Evolutionary conservation across 1,139 yeast genomes (phyloP).

Genomic region (Petasospora rhodanensis): DNA sequence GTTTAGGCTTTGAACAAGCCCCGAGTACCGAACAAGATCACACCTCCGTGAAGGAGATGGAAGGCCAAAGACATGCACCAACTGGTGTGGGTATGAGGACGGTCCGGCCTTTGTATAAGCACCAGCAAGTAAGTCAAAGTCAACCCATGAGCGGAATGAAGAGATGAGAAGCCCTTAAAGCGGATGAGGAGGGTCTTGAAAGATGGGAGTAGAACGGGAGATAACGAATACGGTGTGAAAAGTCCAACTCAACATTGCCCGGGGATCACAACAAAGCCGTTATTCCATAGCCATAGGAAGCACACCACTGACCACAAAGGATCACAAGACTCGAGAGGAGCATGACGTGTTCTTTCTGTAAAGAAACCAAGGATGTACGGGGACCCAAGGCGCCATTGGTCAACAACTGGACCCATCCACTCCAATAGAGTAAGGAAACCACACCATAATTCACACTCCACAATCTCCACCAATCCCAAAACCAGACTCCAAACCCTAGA

Average conservation of each 20-base stretch:
- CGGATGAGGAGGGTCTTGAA: too few species aligned
- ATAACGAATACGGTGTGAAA: not conserved
- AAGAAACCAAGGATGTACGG: constrained; percentile 3
- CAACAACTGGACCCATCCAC: constrained; percentile 1
- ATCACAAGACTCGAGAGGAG: constrained; percentile 15
- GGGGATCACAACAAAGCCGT: constrained; percentile 3
- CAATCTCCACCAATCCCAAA: too few species aligned
- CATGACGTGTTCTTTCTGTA: constrained; percentile 5
- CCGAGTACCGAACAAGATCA: constrained; percentile 55
- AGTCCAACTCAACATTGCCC: constrained; percentile 2
- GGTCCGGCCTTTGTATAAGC: constrained; percentile 8
- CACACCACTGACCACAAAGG: constrained; percentile 2
- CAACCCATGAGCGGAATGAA: too few species aligned
- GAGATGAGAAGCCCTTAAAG: too few species aligned
- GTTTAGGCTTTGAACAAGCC: constrained; percentile 45
- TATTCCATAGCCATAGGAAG: constrained; percentile 4
- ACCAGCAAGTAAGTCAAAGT: too few species aligned
- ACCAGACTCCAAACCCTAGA: constrained; percentile 4
- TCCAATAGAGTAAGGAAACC: not conserved
- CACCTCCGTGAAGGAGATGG: constrained; percentile 4
- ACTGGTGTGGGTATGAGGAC: not conserved
- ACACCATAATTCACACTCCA: constrained; percentile 1
- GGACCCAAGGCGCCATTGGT: constrained; percentile 2
- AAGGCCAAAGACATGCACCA: constrained; percentile 12
- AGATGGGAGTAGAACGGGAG: too few species aligned